These are phyloP conservation scores for Plantago rigida DNA, from an alignment of 305 asterid species.

Conservation along the genomic window DNA sequence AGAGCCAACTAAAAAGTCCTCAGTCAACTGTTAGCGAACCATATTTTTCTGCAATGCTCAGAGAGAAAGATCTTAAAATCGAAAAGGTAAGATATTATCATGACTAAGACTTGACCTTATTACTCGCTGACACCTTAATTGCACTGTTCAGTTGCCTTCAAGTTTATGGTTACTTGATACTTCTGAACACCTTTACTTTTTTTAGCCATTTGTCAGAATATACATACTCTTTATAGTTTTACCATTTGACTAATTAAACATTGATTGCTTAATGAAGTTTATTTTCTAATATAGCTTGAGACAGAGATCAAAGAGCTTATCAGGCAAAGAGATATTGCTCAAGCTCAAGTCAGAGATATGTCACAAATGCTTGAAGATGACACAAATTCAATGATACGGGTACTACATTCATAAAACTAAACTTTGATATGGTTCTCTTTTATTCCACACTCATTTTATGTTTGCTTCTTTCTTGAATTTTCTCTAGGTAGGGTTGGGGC, in stretches of 20 bases:
- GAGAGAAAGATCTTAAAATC: conserved; percentile 70
- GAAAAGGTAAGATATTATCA: conserved; percentile 43
- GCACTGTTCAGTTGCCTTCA: too few species aligned
- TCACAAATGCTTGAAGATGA: conserved; percentile 50
- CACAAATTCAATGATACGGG: conserved; percentile 36
- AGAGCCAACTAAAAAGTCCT: conserved; percentile 59
- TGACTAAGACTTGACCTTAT: background rate
- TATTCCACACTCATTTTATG: background rate
- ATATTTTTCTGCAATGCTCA: conserved; percentile 41
- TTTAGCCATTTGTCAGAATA: too few species aligned
- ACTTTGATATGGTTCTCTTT: background rate
- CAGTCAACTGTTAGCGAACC: conserved; percentile 34
- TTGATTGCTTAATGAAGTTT: conserved; percentile 9
- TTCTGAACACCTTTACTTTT: too few species aligned
- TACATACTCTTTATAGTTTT: background rate
- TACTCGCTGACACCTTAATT: too few species aligned
- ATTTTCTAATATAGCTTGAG: conserved; percentile 48
- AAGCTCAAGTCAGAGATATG: conserved; percentile 68
- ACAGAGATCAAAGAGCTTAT: conserved; percentile 60
- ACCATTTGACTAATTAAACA: background rate
- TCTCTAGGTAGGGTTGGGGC: conserved; percentile 52
- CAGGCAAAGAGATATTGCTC: conserved; percentile 72
- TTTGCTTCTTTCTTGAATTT: conserved; percentile 20
- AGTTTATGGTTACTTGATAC: too few species aligned
- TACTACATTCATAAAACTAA: conserved; percentile 17